A percentile compares a stretch with the other conserved stretches of the same genome.
phyloP scores from a whole-genome alignment of 2,329 filamentous ascomycete species.

The Aspergillus sp. region DNA sequence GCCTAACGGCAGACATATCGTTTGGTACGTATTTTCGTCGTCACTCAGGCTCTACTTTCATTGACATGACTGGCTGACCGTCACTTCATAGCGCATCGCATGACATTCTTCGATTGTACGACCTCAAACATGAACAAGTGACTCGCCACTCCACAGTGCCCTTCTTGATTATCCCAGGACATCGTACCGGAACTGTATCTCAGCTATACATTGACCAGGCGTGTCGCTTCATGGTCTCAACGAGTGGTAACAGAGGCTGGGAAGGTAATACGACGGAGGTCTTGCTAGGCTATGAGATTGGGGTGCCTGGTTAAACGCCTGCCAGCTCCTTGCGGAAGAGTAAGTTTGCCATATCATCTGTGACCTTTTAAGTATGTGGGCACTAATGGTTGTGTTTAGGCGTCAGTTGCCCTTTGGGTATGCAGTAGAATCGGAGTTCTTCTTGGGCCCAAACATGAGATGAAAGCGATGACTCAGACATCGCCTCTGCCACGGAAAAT shows the following conservation, averaged over 20 bases:
- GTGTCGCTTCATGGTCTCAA: conserved; percentile 86
- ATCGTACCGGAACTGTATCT: conserved; percentile 82
- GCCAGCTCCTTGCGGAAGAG: background rate
- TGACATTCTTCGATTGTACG: conserved; percentile 91
- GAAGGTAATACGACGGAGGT: conserved; percentile 89
- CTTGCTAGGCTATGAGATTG: conserved; percentile 90
- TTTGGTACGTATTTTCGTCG: conserved; percentile 64
- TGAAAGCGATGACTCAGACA: background rate
- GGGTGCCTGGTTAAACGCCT: conserved; percentile 39
- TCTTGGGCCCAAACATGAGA: no score
- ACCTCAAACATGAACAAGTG: conserved; percentile 68
- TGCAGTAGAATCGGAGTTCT: no score
- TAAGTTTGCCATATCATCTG: no score
- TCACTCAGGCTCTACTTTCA: background rate
- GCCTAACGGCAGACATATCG: conserved; percentile 87
- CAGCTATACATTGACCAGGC: conserved; percentile 84
- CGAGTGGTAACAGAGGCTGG: conserved; percentile 91
- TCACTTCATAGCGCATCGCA: conserved; percentile 71
- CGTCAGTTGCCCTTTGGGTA: no score
- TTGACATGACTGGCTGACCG: background rate
- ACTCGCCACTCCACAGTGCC: conserved; percentile 78
- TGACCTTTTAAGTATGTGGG: no score
- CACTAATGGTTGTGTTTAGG: no score
- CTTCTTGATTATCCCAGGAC: conserved; percentile 94
- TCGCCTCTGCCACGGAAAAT: background rate